Base-by-base conservation (phyloP, 2,329 filamentous ascomycete genomes). In the Colletotrichum godetiae region DNA sequence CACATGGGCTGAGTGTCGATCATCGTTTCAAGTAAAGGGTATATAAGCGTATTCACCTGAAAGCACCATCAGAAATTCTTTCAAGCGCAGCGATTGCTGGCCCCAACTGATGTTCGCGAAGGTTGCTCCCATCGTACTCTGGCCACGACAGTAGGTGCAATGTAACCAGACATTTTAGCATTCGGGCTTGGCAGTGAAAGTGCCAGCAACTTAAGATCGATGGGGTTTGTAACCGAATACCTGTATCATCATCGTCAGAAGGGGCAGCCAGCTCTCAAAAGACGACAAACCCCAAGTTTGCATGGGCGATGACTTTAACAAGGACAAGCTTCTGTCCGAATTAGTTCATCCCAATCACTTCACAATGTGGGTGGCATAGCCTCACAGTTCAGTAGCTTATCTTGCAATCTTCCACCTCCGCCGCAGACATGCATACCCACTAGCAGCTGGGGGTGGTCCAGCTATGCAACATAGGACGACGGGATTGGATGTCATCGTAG, bases 391-490 rank as follows among this genome's bases (percentile, higher is more conserved):
- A 35, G 1, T 42, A 68, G 35, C 65, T 72, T 63, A 68, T 72
- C 65, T 72, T 27, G 59, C 64, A 72, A 63, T 24, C 29, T 46
- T 53, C 27, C 42, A 22, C 42, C 10, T 49, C 31, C 37, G 64
- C 64, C 68, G 68, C 68, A 58, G 49, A 61, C 60, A 10, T 27
- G 62, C 69, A 62, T 72, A 19, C 49, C 52, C 42, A 33, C 10
- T 19, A 35, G n/a, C 56, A 58, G 52, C 11, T 42, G 12, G 37
- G 37, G 64, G 53, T 29, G 64, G 53, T 29, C 11, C 37, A 53
- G 19, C 42, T 7, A 35, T 35, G 33, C 33, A 64, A 37, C 22
- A 53, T 55, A 19, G 35, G 37, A 37, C 49, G 27, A 57, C 49
- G 31, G 58, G 33, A 68, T 55, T 72, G 64, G 64, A 67, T 72